A percentile compares a stretch with the other conserved stretches of the same genome.
These are phyloP conservation scores for Aeschynomene evenia DNA, from an alignment of 306 rosid species.

Conservation along the genomic window DNA sequence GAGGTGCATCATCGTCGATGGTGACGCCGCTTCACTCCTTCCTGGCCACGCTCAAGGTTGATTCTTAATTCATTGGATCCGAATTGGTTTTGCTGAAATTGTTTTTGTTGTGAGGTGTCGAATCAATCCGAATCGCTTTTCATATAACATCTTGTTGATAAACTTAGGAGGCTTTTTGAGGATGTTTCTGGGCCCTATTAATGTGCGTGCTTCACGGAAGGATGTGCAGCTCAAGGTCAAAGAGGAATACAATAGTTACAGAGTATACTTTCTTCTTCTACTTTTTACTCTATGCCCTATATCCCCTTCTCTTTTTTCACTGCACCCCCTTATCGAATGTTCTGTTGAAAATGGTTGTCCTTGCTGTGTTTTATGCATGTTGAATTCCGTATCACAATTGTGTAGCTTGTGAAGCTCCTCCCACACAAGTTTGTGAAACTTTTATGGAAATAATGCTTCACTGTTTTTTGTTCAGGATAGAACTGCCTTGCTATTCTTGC, in stretches of 20 bases:
- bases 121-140: too few species aligned
- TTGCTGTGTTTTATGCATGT: background rate
- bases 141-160: background rate
- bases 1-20: slow-evolving; percentile 68
- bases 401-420: background rate
- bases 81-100: background rate
- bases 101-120: background rate
- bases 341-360: background rate
- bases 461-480: slow-evolving; percentile 77
- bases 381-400: too few species aligned
- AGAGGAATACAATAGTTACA: slow-evolving; percentile 94
- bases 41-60: slow-evolving; percentile 81
- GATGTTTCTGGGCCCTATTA: slow-evolving; percentile 96
- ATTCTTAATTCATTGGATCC: background rate
- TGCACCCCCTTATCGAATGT: too few species aligned
- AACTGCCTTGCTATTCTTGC: slow-evolving; percentile 88
- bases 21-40: slow-evolving; percentile 81
- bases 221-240: slow-evolving; percentile 93
- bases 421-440: background rate
- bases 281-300: background rate
- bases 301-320: background rate
- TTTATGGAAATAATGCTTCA: slow-evolving; percentile 27
- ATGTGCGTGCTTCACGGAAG: slow-evolving; percentile 82
- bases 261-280: slow-evolving; percentile 41
- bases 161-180: slow-evolving; percentile 68